phyloP scores from a whole-genome alignment of 2,329 filamentous ascomycete genomes.

The Calonectria henricotiae region DNA sequence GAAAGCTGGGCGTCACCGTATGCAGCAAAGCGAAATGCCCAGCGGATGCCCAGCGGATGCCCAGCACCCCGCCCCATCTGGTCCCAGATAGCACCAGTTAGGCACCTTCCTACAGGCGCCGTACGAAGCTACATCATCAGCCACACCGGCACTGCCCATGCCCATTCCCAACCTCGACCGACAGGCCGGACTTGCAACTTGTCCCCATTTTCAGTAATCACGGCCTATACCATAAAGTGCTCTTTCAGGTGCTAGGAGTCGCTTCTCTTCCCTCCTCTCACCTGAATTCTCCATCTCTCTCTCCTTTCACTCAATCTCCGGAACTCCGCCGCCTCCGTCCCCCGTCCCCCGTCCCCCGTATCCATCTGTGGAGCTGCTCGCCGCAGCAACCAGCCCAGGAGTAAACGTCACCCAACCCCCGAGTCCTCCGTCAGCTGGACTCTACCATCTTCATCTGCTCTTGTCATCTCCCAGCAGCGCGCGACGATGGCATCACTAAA shows the following conservation, averaged over 20 bases:
- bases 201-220: constrained; percentile 41
- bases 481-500: constrained; percentile 83
- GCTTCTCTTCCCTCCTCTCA: constrained; percentile 28
- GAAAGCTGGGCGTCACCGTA: constrained; percentile 25
- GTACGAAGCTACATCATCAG: constrained; percentile 52
- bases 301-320: constrained; percentile 28
- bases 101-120: constrained; percentile 41
- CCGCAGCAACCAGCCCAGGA: constrained; percentile 52
- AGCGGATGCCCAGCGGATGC: constrained; percentile 6
- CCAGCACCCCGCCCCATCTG: constrained; percentile 41
- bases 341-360: constrained; percentile 30
- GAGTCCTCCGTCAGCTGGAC: constrained; percentile 45
- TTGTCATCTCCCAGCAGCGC: constrained; percentile 41
- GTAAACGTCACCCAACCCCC: constrained; percentile 51
- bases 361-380: constrained; percentile 51
- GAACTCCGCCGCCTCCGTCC: constrained; percentile 33
- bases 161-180: constrained; percentile 40
- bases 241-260: constrained; percentile 36
- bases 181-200: constrained; percentile 42
- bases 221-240: constrained; percentile 36
- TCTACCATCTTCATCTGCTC: constrained; percentile 48
- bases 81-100: constrained; percentile 37
- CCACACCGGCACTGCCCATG: constrained; percentile 47
- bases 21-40: constrained; percentile 35
- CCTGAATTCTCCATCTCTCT: constrained; percentile 24